Percentiles rank a stretch among this genome's conserved stretches.
These are phyloP conservation scores for Prunus davidiana DNA, from an alignment of 306 rosid genomes.

Conservation along the genomic window DNA sequence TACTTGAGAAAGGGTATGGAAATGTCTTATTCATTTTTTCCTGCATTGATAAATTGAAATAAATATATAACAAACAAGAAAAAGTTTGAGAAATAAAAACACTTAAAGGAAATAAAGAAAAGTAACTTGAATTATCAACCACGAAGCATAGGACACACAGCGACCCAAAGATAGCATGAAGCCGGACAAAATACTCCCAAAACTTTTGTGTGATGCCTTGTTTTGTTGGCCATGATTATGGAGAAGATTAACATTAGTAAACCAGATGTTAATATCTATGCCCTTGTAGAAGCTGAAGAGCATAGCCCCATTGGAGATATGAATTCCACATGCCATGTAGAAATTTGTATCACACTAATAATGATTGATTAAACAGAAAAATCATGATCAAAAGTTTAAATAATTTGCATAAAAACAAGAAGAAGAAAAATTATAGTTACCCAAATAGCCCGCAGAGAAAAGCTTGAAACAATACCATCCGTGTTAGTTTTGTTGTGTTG, in stretches of 20 bases:
- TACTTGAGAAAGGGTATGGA: too few relatives aligned
- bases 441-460: constrained; percentile 74
- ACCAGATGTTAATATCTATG: not conserved
- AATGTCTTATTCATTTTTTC: too few relatives aligned
- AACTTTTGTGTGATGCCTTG: not conserved
- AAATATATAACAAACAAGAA: too few relatives aligned
- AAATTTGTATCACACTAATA: too few relatives aligned
- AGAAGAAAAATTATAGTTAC: constrained; percentile 26
- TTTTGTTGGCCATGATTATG: not conserved
- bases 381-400: too few relatives aligned
- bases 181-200: not conserved
- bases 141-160: constrained; percentile 2
- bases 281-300: constrained; percentile 21
- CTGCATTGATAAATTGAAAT: too few relatives aligned
- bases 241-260: too few relatives aligned
- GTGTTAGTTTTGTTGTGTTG: constrained; percentile 44
- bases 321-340: too few relatives aligned
- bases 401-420: not conserved
- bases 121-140: constrained; percentile 13
- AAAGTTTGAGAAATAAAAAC: too few relatives aligned
- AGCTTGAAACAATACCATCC: constrained; percentile 50
- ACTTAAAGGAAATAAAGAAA: too few relatives aligned
- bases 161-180: not conserved
- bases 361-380: too few relatives aligned
- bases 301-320: not conserved